A percentile compares a stretch with the other conserved stretches of the same genome.
These are phyloP conservation scores for Moricandia arvensis DNA, from an alignment of 345 rosid species.

Conservation along the genomic window DNA sequence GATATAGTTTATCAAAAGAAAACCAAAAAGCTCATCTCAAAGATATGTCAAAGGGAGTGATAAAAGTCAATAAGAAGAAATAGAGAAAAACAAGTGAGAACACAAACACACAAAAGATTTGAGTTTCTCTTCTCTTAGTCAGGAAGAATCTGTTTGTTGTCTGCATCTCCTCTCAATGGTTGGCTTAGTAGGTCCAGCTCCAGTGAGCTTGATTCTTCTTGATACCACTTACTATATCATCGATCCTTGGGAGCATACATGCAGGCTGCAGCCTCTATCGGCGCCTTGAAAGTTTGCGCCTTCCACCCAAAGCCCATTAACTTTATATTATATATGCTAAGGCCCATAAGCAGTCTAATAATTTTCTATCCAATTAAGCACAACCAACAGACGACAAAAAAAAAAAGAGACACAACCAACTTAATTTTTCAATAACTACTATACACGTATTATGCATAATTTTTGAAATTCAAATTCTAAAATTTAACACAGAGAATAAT, in stretches of 20 bases:
- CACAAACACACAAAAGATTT: not conserved
- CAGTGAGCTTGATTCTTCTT: not conserved
- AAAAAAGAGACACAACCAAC: no score
- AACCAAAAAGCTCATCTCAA: slow-evolving; percentile 17
- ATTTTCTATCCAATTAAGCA: no score
- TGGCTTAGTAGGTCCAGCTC: slow-evolving; percentile 47
- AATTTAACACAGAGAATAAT: no score
- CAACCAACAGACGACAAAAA: no score
- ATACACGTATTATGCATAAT: no score
- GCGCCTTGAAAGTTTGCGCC: not conserved
- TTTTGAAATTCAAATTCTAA: no score
- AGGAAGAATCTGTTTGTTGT: slow-evolving; percentile 77
- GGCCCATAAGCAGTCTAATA: no score
- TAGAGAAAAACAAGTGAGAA: not conserved
- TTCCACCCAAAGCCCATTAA: not conserved
- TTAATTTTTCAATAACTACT: no score
- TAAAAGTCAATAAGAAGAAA: not conserved
- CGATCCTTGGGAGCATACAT: slow-evolving; percentile 33
- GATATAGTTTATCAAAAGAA: no score
- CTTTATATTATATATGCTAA: no score
- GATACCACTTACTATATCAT: slow-evolving; percentile 73
- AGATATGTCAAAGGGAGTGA: not conserved
- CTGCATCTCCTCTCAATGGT: slow-evolving; percentile 81
- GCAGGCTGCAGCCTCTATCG: not conserved
- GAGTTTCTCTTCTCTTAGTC: slow-evolving; percentile 60